Evolutionary conservation across 202 grass and related monocot species (phyloP).

Genomic region (Eragrostis tef): DNA sequence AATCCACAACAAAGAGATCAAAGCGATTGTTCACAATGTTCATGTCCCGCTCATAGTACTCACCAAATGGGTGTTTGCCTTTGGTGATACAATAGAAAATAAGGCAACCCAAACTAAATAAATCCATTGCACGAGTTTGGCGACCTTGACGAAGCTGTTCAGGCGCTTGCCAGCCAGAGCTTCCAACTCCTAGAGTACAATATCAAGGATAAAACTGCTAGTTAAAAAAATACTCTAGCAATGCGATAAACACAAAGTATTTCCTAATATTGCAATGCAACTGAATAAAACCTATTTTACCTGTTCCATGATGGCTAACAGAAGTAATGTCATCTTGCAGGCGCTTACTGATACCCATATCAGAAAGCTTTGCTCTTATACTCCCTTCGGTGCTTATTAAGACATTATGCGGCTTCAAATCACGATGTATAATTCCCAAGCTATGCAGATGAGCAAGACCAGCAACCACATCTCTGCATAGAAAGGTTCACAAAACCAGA

Average conservation of each 20-base stretch:
- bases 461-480: constrained; percentile 84
- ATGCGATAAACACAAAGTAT: constrained; percentile 30
- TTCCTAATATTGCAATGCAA: constrained; percentile 35
- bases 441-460: constrained; percentile 88
- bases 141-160: constrained; percentile 77
- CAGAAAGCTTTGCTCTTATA: constrained; percentile 84
- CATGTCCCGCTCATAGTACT: constrained; percentile 83
- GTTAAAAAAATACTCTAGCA: constrained; percentile 1
- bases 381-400: constrained; percentile 68
- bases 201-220: constrained; percentile 31
- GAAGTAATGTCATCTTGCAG: constrained; percentile 84
- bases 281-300: constrained; percentile 39
- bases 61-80: constrained; percentile 92
- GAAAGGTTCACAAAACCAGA: constrained; percentile 39
- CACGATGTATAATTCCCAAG: constrained; percentile 95
- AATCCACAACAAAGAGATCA: constrained; percentile 87
- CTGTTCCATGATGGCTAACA: constrained; percentile 76
- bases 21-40: constrained; percentile 80
- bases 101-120: constrained; percentile 96
- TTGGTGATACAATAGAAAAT: constrained; percentile 95
- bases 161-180: constrained; percentile 95
- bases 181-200: constrained; percentile 70
- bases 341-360: constrained; percentile 98
- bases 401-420: constrained; percentile 99
- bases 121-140: constrained; percentile 85